Percentiles rank a stretch among this genome's conserved stretches.
These are phyloP conservation scores for Cryphonectria parasitica DNA, from an alignment of 2,329 filamentous ascomycete species.

Conservation along the genomic window DNA sequence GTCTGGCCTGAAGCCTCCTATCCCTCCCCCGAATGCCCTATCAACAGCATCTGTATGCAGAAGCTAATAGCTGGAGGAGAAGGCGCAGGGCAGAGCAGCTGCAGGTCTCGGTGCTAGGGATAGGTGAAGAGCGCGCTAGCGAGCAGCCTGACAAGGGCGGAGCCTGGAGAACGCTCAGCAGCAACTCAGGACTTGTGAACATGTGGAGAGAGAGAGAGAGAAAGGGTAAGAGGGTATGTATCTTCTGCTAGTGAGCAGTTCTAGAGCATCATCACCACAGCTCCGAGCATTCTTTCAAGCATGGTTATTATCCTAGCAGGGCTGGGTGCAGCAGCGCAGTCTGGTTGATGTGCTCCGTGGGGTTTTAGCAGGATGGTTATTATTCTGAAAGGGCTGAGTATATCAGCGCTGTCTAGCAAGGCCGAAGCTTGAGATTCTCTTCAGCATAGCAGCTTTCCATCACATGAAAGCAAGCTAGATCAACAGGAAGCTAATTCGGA, in stretches of 20 bases:
- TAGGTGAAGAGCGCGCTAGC: not conserved
- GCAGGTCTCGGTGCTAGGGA: no score
- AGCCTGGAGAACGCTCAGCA: not conserved
- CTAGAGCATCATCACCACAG: not conserved
- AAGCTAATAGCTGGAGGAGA: not conserved
- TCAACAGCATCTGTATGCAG: not conserved
- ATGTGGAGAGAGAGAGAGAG: not conserved
- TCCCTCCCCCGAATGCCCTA: not conserved
- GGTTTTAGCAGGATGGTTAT: no score
- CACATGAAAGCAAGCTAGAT: not conserved
- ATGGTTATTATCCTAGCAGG: conserved; percentile 18
- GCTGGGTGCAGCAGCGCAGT: no score
- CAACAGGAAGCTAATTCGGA: not conserved
- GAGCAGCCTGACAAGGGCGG: not conserved
- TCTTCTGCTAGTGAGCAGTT: not conserved
- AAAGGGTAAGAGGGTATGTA: not conserved
- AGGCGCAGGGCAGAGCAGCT: not conserved
- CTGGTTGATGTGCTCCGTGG: no score
- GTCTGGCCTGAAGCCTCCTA: no score
- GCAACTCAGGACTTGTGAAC: not conserved
- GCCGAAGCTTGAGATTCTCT: no score
- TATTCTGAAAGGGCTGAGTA: no score
- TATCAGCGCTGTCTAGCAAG: no score
- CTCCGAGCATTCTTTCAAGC: not conserved
- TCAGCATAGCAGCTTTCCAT: not conserved